Base-by-base conservation (phyloP, 169 alveolate species). In the Eimeria zaria region DNA sequence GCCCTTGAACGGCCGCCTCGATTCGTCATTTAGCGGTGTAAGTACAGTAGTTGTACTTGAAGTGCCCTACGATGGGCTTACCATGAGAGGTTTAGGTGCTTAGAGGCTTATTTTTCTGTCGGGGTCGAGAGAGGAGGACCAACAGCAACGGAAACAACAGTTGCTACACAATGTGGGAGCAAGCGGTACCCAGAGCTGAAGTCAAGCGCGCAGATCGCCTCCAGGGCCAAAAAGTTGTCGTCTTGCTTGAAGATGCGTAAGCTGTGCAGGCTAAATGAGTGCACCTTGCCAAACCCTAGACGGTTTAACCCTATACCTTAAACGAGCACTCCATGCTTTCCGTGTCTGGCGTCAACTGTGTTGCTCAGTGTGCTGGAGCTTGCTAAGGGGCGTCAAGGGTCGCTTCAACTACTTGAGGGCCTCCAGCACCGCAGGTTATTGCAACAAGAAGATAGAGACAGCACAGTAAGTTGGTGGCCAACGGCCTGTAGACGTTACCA, bases 241-340 rank as follows among this genome's bases (percentile, higher is more conserved):
- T 91, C 27, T 48, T 91, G 88, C 91, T 91, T 36, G 96, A 91
- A 46, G 91, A 81, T 60, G 96, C 96, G 96, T 91, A 91, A 91
- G 96, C 62, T 6, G 24, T 14, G 33, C 53, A 9, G 51, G 46
- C 67, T n/a, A 74, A 69, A 12, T 33, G 27, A 69, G 48, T 7
- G 27, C 41, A 36, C 58, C 58, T 3, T 12, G n/a, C 60, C 41
- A 78, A 27, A 46, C 62, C 36, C 27, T 27, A 44, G 36, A 30
- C 46, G 8, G 30, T 78, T 18, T 39, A 46, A 44, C 48, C 41
- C 62, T 41, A 46, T 1, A 46, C 12, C 30, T 60, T 22, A 44
- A 24, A n/a, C 41, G n/a, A 7, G 55, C 55, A 39, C 7, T 22
- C 22, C 36, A 74, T 41, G 62, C 55, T 16, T 55, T 53, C 39